Conservation (phyloP, 768 basidiomycete genomes). For the Podaxis sp. region DNA sequence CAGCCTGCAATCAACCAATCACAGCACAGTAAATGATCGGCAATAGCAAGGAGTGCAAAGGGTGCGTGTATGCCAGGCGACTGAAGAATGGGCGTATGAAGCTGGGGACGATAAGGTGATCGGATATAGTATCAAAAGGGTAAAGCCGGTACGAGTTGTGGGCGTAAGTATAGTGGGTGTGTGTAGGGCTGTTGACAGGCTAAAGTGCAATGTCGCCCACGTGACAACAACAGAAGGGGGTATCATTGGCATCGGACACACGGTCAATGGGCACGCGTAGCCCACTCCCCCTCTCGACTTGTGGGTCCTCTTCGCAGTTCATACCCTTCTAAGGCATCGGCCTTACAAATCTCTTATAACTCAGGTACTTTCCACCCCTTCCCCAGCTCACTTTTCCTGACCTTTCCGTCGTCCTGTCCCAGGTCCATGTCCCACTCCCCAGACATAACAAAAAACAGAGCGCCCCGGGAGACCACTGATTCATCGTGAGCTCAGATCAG, state of each 20-base stretch:
- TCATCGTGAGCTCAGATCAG: slow-evolving; percentile 32
- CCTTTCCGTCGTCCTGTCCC: background rate
- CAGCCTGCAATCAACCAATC: slow-evolving; percentile 1
- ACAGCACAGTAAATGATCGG: background rate
- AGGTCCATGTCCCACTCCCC: slow-evolving; percentile 14
- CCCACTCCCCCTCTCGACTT: background rate
- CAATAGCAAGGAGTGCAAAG: background rate
- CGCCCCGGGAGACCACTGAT: slow-evolving; percentile 19
- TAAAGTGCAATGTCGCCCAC: slow-evolving; percentile 5
- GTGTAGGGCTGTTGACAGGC: slow-evolving; percentile 2
- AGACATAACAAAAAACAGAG: background rate
- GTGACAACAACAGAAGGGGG: slow-evolving; percentile 6
- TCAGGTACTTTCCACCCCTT: background rate
- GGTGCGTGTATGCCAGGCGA: background rate
- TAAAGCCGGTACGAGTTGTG: slow-evolving; percentile 13
- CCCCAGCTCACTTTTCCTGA: background rate
- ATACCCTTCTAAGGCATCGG: slow-evolving; percentile 9
- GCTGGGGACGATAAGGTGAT: background rate
- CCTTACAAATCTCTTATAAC: background rate
- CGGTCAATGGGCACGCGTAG: slow-evolving; percentile 9
- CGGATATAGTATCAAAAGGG: slow-evolving; percentile 4
- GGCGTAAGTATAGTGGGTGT: slow-evolving; percentile 12
- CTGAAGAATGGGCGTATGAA: background rate
- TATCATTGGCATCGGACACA: background rate
- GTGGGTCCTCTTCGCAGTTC: slow-evolving; percentile 14